phyloP scores from a whole-genome alignment of 345 rosid genomes.

The Camelina sativa region DNA sequence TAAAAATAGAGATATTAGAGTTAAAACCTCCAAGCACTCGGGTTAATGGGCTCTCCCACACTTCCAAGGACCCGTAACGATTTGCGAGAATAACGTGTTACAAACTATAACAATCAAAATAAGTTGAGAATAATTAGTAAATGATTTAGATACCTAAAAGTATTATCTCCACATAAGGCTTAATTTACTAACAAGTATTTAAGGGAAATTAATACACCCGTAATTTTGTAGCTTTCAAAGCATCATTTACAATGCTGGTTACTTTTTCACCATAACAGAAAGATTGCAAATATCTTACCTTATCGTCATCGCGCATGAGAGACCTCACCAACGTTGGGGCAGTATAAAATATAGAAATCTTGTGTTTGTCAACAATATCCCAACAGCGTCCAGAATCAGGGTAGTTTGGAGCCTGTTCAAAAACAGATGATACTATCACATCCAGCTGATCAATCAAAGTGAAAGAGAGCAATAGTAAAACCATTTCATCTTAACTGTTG shows the following conservation, averaged over 20 bases:
- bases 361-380: constrained; percentile 97
- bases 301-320: constrained; percentile 90
- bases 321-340: constrained; percentile 98
- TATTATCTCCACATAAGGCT: constrained; percentile 14
- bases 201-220: not conserved
- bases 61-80: constrained; percentile 95
- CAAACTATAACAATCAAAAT: constrained; percentile 60
- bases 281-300: constrained; percentile 57
- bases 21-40: constrained; percentile 96
- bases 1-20: constrained; percentile 33
- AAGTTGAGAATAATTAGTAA: not conserved
- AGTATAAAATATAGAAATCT: constrained; percentile 88
- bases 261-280: constrained; percentile 12
- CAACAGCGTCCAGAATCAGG: constrained; percentile 97
- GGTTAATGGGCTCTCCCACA: constrained; percentile 99
- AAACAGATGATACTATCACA: constrained; percentile 34
- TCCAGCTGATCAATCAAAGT: constrained; percentile 29
- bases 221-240: not conserved
- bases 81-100: constrained; percentile 81
- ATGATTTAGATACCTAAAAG: not conserved
- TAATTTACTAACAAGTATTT: not conserved
- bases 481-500: not conserved
- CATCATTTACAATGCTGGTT: constrained; percentile 3
- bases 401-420: constrained; percentile 80
- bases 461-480: not conserved